Base-by-base conservation (phyloP, 2,329 filamentous ascomycete species). In the Diaporthe sp. region DNA sequence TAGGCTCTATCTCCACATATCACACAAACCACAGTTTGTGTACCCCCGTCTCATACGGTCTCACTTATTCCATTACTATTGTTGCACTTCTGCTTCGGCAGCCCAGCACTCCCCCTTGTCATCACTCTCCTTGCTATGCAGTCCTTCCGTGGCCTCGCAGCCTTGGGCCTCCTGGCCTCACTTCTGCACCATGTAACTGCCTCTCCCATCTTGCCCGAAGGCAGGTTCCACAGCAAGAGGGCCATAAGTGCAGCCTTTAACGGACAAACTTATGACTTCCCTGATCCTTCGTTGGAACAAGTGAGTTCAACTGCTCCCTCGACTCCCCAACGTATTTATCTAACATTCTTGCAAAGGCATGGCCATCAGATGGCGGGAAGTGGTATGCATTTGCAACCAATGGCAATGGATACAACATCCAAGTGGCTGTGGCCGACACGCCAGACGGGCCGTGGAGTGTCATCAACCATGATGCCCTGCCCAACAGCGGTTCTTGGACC, bases 301-400 rank as follows among this genome's bases (percentile, higher is more conserved):
- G 85, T 82, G 51, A 76, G 75, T 70, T 0, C 0, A 2, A 19
- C 2, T 39, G 0, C 34, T 9, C 8, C 22, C n/a, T 46, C 4
- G 10, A 1, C 25, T 6, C 8, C 8, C 22, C 13, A 5, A 34
- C 12, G 5, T 7, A 58, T 19, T 15, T 44, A 15, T 39, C 69
- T 77, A 22, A 75, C 51, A 31, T 13, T n/a, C 1, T 2, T 22
- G 15, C 17, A 17, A 53, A 77, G 75, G 75, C 82, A 4, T 84
- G 88, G 77, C 42, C 44, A 34, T 73, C 70, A 55, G 70, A 73
- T 65, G 88, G 85, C 9, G 84, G 82, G 2, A 84, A 80, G 1
- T 92, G 88, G 86, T 90, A 92, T 78, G 88, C 90, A 15, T 92
- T 92, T 80, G 89, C 87, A 9, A 91, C 89, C 1, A 87, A 86